phyloP scores from a whole-genome alignment of 2,329 filamentous ascomycete species.

The Tolypocladium paradoxum region DNA sequence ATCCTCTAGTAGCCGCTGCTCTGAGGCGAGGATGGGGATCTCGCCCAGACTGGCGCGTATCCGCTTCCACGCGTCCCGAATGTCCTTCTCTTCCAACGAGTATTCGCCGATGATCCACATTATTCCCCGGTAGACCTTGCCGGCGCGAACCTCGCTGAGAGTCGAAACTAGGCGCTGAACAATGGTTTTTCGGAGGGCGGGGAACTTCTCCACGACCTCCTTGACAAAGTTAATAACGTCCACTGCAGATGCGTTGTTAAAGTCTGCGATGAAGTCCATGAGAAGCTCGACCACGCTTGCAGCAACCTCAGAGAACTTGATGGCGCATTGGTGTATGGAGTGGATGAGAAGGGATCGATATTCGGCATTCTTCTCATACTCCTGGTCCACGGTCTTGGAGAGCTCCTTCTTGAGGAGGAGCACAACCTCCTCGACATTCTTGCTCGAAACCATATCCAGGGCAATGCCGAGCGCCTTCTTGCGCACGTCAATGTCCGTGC shows the following conservation, averaged over 20 bases:
- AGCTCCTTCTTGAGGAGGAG: conserved; percentile 95
- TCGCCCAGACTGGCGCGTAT: conserved; percentile 91
- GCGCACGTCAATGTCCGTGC: conserved; percentile 90
- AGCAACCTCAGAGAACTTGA: conserved; percentile 97
- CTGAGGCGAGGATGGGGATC: conserved; percentile 91
- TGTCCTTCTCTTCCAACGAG: conserved; percentile 85
- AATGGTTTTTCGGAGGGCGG: conserved; percentile 75
- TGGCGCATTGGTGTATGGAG: conserved; percentile 95
- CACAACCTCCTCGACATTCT: conserved; percentile 96
- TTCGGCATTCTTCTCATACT: conserved; percentile 96
- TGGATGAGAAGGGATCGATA: conserved; percentile 93
- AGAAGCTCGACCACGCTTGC: conserved; percentile 91
- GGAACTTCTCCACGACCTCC: conserved; percentile 97
- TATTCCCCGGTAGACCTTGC: conserved; percentile 93
- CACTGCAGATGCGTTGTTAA: conserved; percentile 92
- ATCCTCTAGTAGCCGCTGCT: conserved; percentile 83
- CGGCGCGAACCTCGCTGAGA: conserved; percentile 83
- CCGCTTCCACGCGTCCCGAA: conserved; percentile 91
- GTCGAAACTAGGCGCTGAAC: conserved; percentile 83
- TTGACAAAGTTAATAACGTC: conserved; percentile 99
- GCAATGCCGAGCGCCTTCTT: conserved; percentile 84
- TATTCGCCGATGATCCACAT: conserved; percentile 98
- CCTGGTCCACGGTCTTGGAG: conserved; percentile 93
- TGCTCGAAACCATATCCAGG: conserved; percentile 96
- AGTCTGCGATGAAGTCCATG: conserved; percentile 98